Conservation (phyloP, 2,329 filamentous ascomycete species). For the Aspergillus viridinutans region DNA sequence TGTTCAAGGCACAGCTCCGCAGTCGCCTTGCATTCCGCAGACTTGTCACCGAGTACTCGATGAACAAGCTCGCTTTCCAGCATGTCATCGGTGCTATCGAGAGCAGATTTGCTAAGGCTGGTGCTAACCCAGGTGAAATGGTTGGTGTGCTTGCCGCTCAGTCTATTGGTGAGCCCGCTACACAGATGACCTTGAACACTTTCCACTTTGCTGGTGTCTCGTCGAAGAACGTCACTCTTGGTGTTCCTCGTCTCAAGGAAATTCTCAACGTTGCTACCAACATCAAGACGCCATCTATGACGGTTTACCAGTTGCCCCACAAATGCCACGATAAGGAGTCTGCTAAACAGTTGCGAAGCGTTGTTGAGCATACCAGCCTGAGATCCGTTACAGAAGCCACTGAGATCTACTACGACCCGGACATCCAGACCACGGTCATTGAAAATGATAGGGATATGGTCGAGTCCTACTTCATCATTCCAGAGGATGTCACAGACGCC, state of each 20-base stretch:
- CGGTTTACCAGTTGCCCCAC: constrained; percentile 70
- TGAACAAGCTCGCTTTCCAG: constrained; percentile 89
- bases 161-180: constrained; percentile 97
- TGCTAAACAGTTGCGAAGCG: constrained; percentile 80
- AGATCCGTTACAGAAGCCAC: constrained; percentile 86
- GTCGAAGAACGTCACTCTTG: constrained; percentile 98
- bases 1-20: constrained; percentile 89
- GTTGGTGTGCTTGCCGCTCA: constrained; percentile 96
- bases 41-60: constrained; percentile 75
- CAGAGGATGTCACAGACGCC: constrained; percentile 69
- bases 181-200: constrained; percentile 98
- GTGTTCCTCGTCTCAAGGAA: constrained; percentile 98
- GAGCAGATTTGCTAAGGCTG: constrained; percentile 77
- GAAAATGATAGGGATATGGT: constrained; percentile 88
- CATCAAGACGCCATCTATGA: constrained; percentile 98
- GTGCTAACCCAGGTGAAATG: constrained; percentile 95
- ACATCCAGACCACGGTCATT: constrained; percentile 80
- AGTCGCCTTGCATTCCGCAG: constrained; percentile 91
- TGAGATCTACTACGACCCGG: constrained; percentile 96
- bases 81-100: constrained; percentile 89
- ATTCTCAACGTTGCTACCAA: constrained; percentile 97
- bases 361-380: constrained; percentile 90
- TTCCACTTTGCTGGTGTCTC: constrained; percentile 99
- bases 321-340: constrained; percentile 65
- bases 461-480: constrained; percentile 93